Conservation (phyloP, 2,329 filamentous ascomycete species). For the Aureobasidium sp. region DNA sequence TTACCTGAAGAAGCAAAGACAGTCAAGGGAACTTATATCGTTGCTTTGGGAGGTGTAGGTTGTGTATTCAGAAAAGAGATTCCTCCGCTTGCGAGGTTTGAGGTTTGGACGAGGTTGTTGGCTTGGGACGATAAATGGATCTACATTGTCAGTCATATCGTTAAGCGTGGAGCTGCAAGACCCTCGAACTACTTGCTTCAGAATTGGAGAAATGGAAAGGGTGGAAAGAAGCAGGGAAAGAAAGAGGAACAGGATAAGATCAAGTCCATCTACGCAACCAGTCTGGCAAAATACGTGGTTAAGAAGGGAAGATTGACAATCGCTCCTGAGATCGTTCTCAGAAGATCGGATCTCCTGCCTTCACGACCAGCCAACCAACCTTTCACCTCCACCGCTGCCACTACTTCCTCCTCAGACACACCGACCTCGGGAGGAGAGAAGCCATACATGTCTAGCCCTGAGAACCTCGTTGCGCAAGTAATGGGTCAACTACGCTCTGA, state of each 20-base stretch:
- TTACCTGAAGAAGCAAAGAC: slow-evolving; percentile 22
- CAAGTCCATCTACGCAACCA: slow-evolving; percentile 39
- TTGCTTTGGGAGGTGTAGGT: slow-evolving; percentile 39
- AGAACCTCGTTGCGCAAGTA: slow-evolving; percentile 20
- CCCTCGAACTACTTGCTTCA: slow-evolving; percentile 36
- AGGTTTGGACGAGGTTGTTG: slow-evolving; percentile 40
- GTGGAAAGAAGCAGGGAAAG: slow-evolving; percentile 13
- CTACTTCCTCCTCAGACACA: slow-evolving; percentile 13
- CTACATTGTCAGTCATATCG: slow-evolving; percentile 40
- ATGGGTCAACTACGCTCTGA: slow-evolving; percentile 4
- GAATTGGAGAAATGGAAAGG: slow-evolving; percentile 31
- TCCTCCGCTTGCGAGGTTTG: slow-evolving; percentile 34
- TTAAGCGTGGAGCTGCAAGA: slow-evolving; percentile 35
- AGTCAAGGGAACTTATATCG: slow-evolving; percentile 25
- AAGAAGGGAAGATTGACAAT: slow-evolving; percentile 63
- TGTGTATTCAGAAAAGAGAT: slow-evolving; percentile 42
- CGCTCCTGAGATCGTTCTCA: slow-evolving; percentile 67
- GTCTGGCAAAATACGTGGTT: slow-evolving; percentile 41
- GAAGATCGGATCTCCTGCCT: slow-evolving; percentile 65
- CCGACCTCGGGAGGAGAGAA: slow-evolving; percentile 20
- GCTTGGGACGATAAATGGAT: slow-evolving; percentile 44
- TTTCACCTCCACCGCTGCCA: not conserved
- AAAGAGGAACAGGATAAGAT: slow-evolving; percentile 25
- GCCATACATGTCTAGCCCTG: slow-evolving; percentile 16
- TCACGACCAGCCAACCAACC: slow-evolving; percentile 52